Conservation (phyloP, 495 filamentous ascomycete species). For the Hypoxylon fuscum region DNA sequence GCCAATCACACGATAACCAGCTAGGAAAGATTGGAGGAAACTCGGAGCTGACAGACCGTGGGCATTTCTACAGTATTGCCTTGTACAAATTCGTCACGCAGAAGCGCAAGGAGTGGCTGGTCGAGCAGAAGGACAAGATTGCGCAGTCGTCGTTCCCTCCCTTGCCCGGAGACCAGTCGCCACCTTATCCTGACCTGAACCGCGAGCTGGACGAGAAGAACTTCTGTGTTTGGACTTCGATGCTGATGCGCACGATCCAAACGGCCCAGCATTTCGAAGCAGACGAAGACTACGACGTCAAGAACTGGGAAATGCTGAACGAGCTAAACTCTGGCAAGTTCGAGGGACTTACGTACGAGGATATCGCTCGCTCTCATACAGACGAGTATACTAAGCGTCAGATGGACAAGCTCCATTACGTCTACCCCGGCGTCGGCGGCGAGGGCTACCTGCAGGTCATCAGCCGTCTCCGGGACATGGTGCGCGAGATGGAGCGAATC, state of each 20-base stretch:
- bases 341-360: conserved; percentile 93
- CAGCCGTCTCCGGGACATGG: conserved; percentile 92
- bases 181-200: conserved; percentile 86
- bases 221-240: conserved; percentile 98
- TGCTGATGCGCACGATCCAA: conserved; percentile 87
- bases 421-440: conserved; percentile 93
- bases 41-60: conserved; percentile 79
- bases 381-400: conserved; percentile 81
- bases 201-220: conserved; percentile 76
- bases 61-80: conserved; percentile 73
- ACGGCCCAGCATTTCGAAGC: conserved; percentile 85
- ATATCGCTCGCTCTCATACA: conserved; percentile 76
- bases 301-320: conserved; percentile 98
- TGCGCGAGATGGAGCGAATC: conserved; percentile 95
- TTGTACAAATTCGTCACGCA: conserved; percentile 79
- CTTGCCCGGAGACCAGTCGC: conserved; percentile 85
- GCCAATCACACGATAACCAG: conserved; percentile 83
- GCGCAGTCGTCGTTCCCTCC: conserved; percentile 80
- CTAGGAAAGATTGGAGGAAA: conserved; percentile 85
- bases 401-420: conserved; percentile 87
- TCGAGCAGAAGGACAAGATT: conserved; percentile 77
- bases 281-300: conserved; percentile 97
- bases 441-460: conserved; percentile 98
- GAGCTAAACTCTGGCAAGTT: conserved; percentile 92
- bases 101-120: conserved; percentile 78